Evolutionary conservation across 371 early-diverging fungal genomes (phyloP).

Genomic region (Mucor sp.): DNA sequence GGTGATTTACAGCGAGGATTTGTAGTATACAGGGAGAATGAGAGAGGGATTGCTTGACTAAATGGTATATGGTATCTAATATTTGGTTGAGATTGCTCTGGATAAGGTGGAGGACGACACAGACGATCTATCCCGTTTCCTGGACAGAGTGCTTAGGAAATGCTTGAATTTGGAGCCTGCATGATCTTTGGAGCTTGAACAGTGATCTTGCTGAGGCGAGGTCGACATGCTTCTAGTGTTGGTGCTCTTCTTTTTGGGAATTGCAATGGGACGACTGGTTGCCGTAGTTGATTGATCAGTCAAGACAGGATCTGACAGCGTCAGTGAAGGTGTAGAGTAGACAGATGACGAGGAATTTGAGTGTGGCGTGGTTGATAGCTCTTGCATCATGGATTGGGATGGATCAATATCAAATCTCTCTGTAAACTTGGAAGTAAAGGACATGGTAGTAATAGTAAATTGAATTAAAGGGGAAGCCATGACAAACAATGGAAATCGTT

Average conservation of each 20-base stretch:
- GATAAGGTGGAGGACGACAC: background rate
- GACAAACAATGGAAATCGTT: slow-evolving; percentile 2
- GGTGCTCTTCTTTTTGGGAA: slow-evolving; percentile 6
- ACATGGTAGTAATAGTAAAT: background rate
- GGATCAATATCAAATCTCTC: slow-evolving; percentile 19
- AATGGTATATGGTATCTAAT: background rate
- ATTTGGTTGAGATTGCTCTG: slow-evolving; percentile 7
- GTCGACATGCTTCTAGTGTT: background rate
- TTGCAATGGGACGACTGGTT: background rate
- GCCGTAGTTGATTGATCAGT: background rate
- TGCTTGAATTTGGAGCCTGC: slow-evolving; percentile 3
- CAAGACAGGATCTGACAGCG: background rate
- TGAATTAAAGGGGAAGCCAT: background rate
- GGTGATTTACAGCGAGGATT: background rate
- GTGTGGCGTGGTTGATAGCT: background rate
- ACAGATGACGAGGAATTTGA: background rate
- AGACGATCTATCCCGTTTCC: background rate
- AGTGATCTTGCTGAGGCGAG: background rate
- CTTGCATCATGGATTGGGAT: slow-evolving; percentile 1
- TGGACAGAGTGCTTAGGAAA: slow-evolving; percentile 3
- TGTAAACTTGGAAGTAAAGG: slow-evolving; percentile 17
- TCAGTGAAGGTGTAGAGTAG: background rate
- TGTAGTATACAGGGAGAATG: background rate
- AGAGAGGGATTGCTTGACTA: background rate
- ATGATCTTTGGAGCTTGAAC: background rate